Base-by-base conservation (phyloP, 2,329 filamentous ascomycete genomes). In the Pseudogymnoascus sp. region DNA sequence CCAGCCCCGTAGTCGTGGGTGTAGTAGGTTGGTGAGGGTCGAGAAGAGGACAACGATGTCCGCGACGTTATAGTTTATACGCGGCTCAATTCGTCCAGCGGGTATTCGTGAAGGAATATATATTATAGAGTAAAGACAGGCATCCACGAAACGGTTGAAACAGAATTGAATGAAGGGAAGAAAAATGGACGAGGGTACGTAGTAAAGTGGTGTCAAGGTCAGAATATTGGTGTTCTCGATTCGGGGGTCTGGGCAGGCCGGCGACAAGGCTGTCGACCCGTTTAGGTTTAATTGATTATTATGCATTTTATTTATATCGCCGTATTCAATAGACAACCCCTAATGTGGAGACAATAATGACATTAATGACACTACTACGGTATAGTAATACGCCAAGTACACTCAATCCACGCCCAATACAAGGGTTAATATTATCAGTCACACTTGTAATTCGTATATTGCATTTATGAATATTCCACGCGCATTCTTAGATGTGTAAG, bases 271-370 rank as follows among this genome's bases (percentile, higher is more conserved):
- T 59, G 58, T 39, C 58, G 58, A 27, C 58, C 58, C 58, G 58
- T 59, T 59, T 59, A 55, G 48, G 48, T 55, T 55, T 55, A 55
- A 55, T 55, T 55, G 48, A 55, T 33, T 55, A 33, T 55, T 33
- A 55, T 33, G 48, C 48, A 55, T 55, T 55, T 51, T 55, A 55
- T 55, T 55, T 55, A 55, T 55, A 55, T 55, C 48, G 15, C 48
- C 10, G 29, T 27, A 33, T 55, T 55, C 48, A 33, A 55, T 55
- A 55, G 48, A 55, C 29, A 55, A 55, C 48, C 48, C 48, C 48
- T 55, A 12, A 55, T 55, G 48, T 55, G 48, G 48, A 10, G 48
- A 31, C 44, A 12, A 15, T 55, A 17, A 51, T 51, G 25, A 31
- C 44, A 55, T 55, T 55, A 31, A 55, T 31, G 44, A 2, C 27